These are phyloP conservation scores for Ophiosphaerella korrae DNA, from an alignment of 2,329 filamentous ascomycete genomes.

Conservation along the genomic window DNA sequence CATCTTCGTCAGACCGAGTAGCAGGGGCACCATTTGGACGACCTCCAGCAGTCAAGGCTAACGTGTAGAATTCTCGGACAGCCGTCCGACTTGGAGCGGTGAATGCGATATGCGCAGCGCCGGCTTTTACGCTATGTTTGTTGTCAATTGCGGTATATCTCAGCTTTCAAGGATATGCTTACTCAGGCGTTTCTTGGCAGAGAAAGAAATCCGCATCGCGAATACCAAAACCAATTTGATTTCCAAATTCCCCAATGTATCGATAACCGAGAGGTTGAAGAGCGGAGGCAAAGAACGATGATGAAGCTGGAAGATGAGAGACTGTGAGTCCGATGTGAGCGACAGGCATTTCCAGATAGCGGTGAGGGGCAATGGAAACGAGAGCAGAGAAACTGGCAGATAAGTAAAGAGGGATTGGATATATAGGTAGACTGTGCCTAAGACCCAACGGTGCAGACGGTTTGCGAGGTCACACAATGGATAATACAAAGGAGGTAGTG, in stretches of 20 bases:
- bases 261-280: constrained; percentile 78
- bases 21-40: constrained; percentile 63
- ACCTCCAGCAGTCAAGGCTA: constrained; percentile 68
- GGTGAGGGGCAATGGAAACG: constrained; percentile 18
- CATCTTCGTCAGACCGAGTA: constrained; percentile 57
- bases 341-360: constrained; percentile 58
- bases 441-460: constrained; percentile 15
- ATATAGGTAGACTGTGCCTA: constrained; percentile 8
- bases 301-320: constrained; percentile 75
- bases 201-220: constrained; percentile 68
- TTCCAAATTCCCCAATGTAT: constrained; percentile 67
- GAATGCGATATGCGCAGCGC: constrained; percentile 68
- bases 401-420: neutral
- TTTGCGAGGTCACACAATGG: constrained; percentile 13
- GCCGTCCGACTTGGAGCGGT: constrained; percentile 68
- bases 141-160: constrained; percentile 27
- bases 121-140: constrained; percentile 51
- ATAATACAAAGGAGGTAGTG: constrained; percentile 11
- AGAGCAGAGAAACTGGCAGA: constrained; percentile 9
- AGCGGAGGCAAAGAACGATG: constrained; percentile 82
- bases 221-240: constrained; percentile 66
- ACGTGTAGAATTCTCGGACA: constrained; percentile 74
- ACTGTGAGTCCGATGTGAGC: constrained; percentile 71
- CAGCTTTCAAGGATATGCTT: constrained; percentile 30
- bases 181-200: constrained; percentile 65